Base-by-base conservation (phyloP, 208 protist genomes). In the Leishmania lainsoni region DNA sequence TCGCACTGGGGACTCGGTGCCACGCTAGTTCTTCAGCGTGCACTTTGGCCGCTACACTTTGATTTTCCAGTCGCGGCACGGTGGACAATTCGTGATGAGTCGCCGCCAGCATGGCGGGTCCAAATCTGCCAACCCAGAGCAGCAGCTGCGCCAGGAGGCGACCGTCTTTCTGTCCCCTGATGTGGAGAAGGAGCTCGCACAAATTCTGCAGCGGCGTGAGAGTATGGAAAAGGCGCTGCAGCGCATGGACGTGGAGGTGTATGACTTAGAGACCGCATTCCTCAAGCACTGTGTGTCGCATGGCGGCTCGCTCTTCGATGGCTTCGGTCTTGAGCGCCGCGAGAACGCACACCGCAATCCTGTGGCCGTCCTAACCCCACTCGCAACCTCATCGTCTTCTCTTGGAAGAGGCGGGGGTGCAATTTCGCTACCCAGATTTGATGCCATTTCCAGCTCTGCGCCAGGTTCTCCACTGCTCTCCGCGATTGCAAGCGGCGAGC, bases 291-390 rank as follows among this genome's bases (percentile, higher is more conserved):
- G 87, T 63, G 86, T 95, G 42, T 87, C 91, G 65, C 78, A 91
- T 29, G 91, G 91, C 59, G 93, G 93, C 16, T 93, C 85, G 56
- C 77, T 97, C 5, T 97, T 95, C 69, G 93, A 97, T 59, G 93
- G 91, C 10, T 97, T 90, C 76, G 91, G 92, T 3, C 65, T 92
- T n/a, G 90, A 94, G 82, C 90, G 89, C n/a, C 83, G 83, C 73
- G 76, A 82, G 16, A 56, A 68, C 32, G 81, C 76, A 5, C 81
- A 85, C 76, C 81, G 81, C 72, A 85, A 75, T 52, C 77, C 81
- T 26, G 71, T 85, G 8, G 22, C 81, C 16, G 81, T 81, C n/a
- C 76, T 85, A 0, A 81, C 81, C 22, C 81, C 81, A 6, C 59
- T 85, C 48, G n/a, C 59, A n/a, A 66, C 74, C n/a, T 76, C 76